Evolutionary conservation across 169 alveolate genomes (phyloP).

Genomic region (Plasmodium knowlesi): DNA sequence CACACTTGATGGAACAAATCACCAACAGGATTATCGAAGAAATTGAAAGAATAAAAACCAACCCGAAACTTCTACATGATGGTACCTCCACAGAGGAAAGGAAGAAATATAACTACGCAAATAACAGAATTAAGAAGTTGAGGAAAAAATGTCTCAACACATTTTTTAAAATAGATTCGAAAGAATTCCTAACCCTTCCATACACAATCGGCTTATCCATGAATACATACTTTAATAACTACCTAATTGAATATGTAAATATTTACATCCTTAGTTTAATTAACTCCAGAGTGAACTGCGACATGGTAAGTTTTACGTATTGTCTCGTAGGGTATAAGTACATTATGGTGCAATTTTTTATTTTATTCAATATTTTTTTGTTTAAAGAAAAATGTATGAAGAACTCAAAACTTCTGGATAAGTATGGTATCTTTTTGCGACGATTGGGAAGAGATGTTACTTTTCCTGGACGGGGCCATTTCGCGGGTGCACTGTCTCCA

Average conservation of each 20-base stretch:
- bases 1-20: conserved; percentile 23
- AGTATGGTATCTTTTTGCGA: conserved; percentile 16
- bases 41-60: conserved; percentile 43
- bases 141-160: conserved; percentile 48
- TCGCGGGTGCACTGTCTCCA: background rate
- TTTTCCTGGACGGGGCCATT: background rate
- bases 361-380: conserved; percentile 31
- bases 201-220: conserved; percentile 56
- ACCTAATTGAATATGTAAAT: conserved; percentile 60
- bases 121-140: background rate
- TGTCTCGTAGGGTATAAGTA: conserved; percentile 33
- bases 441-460: background rate
- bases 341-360: conserved; percentile 52
- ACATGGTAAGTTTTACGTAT: conserved; percentile 20
- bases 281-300: conserved; percentile 64
- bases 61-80: conserved; percentile 24
- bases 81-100: conserved; percentile 23
- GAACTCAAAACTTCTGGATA: conserved; percentile 3
- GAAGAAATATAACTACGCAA: conserved; percentile 37
- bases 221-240: conserved; percentile 64
- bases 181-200: conserved; percentile 61
- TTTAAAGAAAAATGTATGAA: conserved; percentile 38
- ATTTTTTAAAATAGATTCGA: conserved; percentile 40
- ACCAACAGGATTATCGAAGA: conserved; percentile 30
- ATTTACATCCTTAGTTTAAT: conserved; percentile 42